Conservation (phyloP, 495 filamentous ascomycete genomes). For the Evernia prunastri region DNA sequence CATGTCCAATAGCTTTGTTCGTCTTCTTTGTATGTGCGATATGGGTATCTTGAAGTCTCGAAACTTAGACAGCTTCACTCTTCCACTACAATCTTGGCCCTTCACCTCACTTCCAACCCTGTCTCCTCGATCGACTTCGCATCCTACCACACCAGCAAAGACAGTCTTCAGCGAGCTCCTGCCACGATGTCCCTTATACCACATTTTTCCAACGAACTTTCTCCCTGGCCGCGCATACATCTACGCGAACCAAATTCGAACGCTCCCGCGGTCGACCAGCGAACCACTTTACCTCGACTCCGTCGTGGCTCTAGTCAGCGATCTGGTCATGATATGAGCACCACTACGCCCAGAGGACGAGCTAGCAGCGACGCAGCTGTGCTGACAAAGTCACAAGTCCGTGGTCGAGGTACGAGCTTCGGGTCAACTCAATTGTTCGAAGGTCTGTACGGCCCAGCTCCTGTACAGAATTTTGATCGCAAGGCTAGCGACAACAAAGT, state of each 20-base stretch:
- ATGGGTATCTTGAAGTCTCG: too few species aligned
- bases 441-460: neutral
- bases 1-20: neutral
- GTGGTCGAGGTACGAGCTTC: conserved; percentile 2
- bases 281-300: neutral
- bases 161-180: neutral
- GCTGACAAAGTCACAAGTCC: neutral
- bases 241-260: neutral
- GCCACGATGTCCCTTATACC: neutral
- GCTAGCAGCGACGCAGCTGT: neutral
- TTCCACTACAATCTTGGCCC: neutral
- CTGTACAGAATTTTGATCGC: neutral
- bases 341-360: neutral
- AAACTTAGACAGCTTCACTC: neutral
- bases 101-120: neutral
- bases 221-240: neutral
- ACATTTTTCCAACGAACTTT: neutral
- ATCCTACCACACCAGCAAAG: neutral
- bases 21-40: neutral
- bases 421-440: neutral
- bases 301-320: neutral
- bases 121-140: neutral
- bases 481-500: neutral
- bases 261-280: neutral
- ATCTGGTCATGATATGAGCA: neutral